Base-by-base conservation (phyloP, 2,329 filamentous ascomycete genomes). In the Fusarium annulatum region DNA sequence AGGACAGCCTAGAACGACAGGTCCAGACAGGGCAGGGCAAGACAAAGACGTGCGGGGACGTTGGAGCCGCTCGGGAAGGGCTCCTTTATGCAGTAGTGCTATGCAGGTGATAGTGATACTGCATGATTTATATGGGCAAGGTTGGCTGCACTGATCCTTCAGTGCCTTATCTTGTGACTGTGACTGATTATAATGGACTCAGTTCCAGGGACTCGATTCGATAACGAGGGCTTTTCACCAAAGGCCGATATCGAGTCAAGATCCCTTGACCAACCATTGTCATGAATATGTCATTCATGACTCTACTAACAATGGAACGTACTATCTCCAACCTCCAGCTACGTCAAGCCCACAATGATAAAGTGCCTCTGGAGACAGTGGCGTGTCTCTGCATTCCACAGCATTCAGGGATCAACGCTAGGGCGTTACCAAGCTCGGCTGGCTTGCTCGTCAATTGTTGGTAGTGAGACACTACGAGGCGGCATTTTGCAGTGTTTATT, bases 341-440 rank as follows among this genome's bases (percentile, higher is more conserved):
- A 70, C 67, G 60, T 70, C 67, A 67, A 61, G 23, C 43, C 59
- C 43, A 56, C 39, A 52, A 49, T 61, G 16, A 42, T 53, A 58
- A 60, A 58, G 67, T 61, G 62, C 33, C 61, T 34, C 39, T 51
- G 36, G 57, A 67, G 51, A 67, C 71, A 68, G 67, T 74, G 71
- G 71, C 71, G 67, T 28, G 51, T 45, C 38, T 64, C 55, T 58
- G 36, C 71, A 74, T 74, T 74, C 71, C 71, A 62, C 67, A 62
- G 36, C 12, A 28, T 42, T 46, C 56, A 74, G 56, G 71, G 71
- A 74, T 74, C 71, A 69, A 52, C 71, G 33, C 63, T 57, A 67
- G 30, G 55, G 67, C 64, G 67, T 74, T 48, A 58, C 60, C 67
- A 61, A 72, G 59, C 71, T 74, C 57, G 71, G 71, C 71, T 74